Evolutionary conservation across 176 grass and related monocot genomes (phyloP).

Genomic region (Rhynchospora breviuscula): DNA sequence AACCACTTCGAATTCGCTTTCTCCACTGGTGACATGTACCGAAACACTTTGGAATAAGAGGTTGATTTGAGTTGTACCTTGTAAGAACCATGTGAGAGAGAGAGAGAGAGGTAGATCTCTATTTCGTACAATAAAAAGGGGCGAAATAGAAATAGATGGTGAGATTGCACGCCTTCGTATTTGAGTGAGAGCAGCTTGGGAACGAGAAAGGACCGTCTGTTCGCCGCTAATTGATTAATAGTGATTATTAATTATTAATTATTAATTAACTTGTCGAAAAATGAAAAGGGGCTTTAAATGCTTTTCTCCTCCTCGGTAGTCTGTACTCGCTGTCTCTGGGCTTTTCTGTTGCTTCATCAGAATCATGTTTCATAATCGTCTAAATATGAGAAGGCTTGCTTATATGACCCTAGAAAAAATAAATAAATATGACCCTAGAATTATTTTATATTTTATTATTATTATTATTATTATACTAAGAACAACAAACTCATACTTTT

Average conservation of each 20-base stretch:
- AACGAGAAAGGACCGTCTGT: background rate
- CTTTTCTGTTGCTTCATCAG: background rate
- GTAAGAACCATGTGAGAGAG: constrained; percentile 9
- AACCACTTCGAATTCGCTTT: background rate
- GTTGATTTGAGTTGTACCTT: background rate
- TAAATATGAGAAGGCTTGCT: background rate
- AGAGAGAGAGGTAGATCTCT: constrained; percentile 13
- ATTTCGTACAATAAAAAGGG: background rate
- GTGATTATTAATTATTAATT: background rate
- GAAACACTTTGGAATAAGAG: background rate
- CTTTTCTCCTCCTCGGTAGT: no score
- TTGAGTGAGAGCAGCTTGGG: constrained; percentile 5
- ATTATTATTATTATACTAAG: background rate
- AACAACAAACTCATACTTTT: background rate
- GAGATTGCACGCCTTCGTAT: background rate
- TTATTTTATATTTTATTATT: background rate
- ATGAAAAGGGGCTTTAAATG: background rate
- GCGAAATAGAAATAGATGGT: background rate
- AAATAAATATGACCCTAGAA: background rate
- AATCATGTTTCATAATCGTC: background rate
- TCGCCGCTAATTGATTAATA: background rate
- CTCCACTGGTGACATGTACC: background rate
- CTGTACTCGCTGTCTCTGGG: background rate
- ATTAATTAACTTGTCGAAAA: background rate
- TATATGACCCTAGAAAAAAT: background rate